Percentiles rank a stretch among this genome's conserved stretches.
Evolutionary conservation across 108 stramenopile genomes (phyloP).

Genomic region (Bacterosira constricta): DNA sequence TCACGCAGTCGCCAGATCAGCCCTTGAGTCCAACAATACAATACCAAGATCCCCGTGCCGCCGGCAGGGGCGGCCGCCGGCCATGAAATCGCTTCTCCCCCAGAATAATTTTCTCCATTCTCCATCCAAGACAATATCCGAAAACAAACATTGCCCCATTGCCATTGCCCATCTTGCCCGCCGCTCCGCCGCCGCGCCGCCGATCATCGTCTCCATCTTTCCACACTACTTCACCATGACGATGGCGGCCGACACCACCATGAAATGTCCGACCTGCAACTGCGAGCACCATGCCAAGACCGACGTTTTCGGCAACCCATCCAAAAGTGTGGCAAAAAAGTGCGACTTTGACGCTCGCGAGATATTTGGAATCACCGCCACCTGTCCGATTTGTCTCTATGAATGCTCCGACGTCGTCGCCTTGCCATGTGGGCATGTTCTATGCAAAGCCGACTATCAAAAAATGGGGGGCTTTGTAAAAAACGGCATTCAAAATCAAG

Average conservation of each 20-base stretch:
- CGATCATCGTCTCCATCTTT: not conserved
- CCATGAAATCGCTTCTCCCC: too few relatives aligned
- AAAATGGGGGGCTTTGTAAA: conserved; percentile 26
- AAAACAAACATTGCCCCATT: too few relatives aligned
- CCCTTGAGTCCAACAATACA: too few relatives aligned
- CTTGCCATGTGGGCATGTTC: conserved; percentile 30
- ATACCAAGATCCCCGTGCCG: too few relatives aligned
- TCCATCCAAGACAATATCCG: too few relatives aligned
- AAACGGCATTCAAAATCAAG: not conserved
- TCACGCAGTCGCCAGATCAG: too few relatives aligned
- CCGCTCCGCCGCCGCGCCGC: too few relatives aligned
- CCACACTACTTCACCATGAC: not conserved
- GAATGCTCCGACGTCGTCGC: conserved; percentile 16
- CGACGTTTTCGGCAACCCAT: conserved; percentile 44
- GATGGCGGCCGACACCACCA: not conserved
- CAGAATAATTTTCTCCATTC: too few relatives aligned
- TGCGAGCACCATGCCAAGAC: conserved; percentile 25
- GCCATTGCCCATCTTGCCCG: too few relatives aligned
- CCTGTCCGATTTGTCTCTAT: conserved; percentile 36
- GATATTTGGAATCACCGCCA: conserved; percentile 26
- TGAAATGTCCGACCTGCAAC: conserved; percentile 38
- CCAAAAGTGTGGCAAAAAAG: not conserved
- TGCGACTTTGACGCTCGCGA: conserved; percentile 33
- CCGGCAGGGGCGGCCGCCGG: too few relatives aligned
- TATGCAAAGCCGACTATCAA: conserved; percentile 37